Percentiles rank a stretch among this genome's conserved stretches.
phyloP scores from a whole-genome alignment of 768 basidiomycete species.

The Tremella fuciformis region DNA sequence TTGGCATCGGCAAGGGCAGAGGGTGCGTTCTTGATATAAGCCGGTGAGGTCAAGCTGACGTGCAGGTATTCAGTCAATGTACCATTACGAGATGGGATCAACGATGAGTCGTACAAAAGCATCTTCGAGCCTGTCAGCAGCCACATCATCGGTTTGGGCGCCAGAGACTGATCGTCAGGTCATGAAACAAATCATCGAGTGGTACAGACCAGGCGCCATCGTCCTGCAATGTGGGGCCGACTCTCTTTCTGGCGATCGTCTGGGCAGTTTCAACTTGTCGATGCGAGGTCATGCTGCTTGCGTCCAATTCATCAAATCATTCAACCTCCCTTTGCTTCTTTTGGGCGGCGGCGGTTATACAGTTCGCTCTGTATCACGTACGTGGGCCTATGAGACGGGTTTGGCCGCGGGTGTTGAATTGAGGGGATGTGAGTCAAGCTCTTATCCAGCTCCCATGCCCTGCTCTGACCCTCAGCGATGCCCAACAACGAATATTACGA shows the following conservation, averaged over 20 bases:
- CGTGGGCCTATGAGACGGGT: slow-evolving; percentile 98
- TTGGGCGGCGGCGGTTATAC: slow-evolving; percentile 98
- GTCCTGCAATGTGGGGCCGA: slow-evolving; percentile 98
- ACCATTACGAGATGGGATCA: slow-evolving; percentile 89
- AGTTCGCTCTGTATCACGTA: slow-evolving; percentile 92
- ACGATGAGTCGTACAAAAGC: slow-evolving; percentile 88
- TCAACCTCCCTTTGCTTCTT: slow-evolving; percentile 86
- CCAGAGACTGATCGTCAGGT: slow-evolving; percentile 58
- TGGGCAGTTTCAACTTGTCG: slow-evolving; percentile 92
- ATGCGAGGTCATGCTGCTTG: slow-evolving; percentile 98
- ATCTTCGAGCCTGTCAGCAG: slow-evolving; percentile 86
- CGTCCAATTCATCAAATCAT: slow-evolving; percentile 93
- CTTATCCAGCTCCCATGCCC: neutral
- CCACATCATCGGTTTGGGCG: slow-evolving; percentile 1
- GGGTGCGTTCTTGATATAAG: slow-evolving; percentile 40
- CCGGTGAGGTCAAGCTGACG: slow-evolving; percentile 9
- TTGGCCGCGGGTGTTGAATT: slow-evolving; percentile 96
- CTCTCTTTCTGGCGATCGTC: slow-evolving; percentile 90
- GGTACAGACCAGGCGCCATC: slow-evolving; percentile 88
- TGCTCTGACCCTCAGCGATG: slow-evolving; percentile 62
- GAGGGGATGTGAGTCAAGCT: slow-evolving; percentile 61
- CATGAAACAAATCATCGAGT: slow-evolving; percentile 87
- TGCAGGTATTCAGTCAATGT: slow-evolving; percentile 86
- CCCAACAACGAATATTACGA: slow-evolving; percentile 99
- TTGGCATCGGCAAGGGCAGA: slow-evolving; percentile 90